Conservation (phyloP, 2,329 filamentous ascomycete species). For the Paecilomyces variotii region DNA sequence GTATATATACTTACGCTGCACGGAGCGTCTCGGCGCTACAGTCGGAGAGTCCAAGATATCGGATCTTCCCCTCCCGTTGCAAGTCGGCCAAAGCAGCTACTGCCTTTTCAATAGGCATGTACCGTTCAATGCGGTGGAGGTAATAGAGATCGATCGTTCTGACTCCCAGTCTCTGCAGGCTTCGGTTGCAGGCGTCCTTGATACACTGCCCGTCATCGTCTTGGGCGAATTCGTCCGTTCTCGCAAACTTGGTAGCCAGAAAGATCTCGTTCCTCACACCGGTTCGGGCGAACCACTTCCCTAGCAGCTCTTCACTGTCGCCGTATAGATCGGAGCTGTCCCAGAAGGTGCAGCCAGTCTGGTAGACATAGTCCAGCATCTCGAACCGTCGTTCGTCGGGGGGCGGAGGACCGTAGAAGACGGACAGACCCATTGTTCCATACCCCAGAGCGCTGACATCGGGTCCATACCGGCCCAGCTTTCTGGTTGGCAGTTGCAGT, state of each 20-base stretch:
- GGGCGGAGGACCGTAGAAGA: constrained; percentile 14
- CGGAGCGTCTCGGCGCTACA: not conserved
- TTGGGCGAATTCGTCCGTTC: not conserved
- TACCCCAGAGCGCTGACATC: not conserved
- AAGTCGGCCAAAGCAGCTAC: not conserved
- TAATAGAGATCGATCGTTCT: not conserved
- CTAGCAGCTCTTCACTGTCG: constrained; percentile 40
- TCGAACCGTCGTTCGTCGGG: constrained; percentile 45
- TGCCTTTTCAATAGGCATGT: not conserved
- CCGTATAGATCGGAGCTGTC: constrained; percentile 28
- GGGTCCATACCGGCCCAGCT: not conserved
- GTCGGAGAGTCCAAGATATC: not conserved
- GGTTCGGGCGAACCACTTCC: constrained; percentile 35
- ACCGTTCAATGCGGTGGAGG: not conserved
- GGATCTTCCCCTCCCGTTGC: not conserved
- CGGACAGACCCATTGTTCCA: not conserved
- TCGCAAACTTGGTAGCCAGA: not conserved
- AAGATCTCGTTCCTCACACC: constrained; percentile 22
- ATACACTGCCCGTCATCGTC: not conserved
- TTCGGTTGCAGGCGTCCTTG: not conserved
- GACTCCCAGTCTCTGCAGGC: not conserved
- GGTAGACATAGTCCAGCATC: constrained; percentile 39
- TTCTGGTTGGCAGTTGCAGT: not conserved
- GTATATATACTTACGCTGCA: not conserved
- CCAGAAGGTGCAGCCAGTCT: constrained; percentile 38